Base-by-base conservation (phyloP, 2,329 filamentous ascomycete genomes). In the Nemania sp. region DNA sequence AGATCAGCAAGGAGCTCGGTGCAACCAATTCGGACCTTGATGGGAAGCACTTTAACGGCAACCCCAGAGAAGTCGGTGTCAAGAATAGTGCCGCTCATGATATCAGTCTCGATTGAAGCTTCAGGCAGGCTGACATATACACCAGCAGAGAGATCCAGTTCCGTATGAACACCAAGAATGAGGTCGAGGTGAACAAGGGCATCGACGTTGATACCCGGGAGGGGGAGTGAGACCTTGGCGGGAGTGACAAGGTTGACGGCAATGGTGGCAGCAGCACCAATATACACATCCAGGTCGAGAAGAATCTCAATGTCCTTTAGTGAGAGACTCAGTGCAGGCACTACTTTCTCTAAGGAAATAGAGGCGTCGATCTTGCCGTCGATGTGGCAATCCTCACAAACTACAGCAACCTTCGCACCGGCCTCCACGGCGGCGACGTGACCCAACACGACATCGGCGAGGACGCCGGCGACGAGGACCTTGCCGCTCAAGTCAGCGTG, bases 41-140 rank as follows among this genome's bases (percentile, higher is more conserved):
- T 76, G n/a, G 75, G 76, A 9, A 80, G 78, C 25, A 77, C 78
- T 64, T 76, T 72, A 57, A 85, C 74, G 0, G 73, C 76, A 20
- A 84, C 76, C 1, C 82, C 81, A 12, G 82, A 73, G 59, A 87
- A 83, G 51, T 80, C 72, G 5, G 78, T 74, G 20, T 81, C 73
- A 13, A 79, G 70, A 54, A 84, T 74, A 2, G 73, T 72, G n/a
- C 83, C 77, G 17, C 75, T 76, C 25, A 79, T 61, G 55, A 80
- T 71, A 60, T 76, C 73, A 55, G 79, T 73, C 67, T 77, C 74
- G 32, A 81, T 65, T 53, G 66, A 75, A 42, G 78, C 75, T 37
- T 84, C 79, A 10, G 80, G 76, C 0, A 86, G 74, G 65, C 79
- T 76, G 50, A 86, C 74, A 66, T 84, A 81, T 55, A 84, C 78